Conservation (phyloP, 2,329 filamentous ascomycete species). For the Dactylellina drechsleri region DNA sequence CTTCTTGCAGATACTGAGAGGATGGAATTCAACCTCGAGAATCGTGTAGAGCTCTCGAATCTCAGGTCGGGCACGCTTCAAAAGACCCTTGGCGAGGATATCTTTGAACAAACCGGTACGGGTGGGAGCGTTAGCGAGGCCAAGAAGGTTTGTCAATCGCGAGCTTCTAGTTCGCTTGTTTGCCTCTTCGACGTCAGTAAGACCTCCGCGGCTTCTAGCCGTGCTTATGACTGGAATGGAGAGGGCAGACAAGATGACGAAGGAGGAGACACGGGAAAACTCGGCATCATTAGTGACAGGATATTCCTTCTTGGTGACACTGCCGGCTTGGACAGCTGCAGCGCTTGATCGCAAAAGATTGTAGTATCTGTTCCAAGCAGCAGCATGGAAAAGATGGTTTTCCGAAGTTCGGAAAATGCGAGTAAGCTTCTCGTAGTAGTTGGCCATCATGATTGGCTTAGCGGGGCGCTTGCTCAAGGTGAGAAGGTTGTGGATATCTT, state of each 20-base stretch:
- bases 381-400: constrained; percentile 99
- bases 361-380: constrained; percentile 97
- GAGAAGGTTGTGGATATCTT: constrained; percentile 97
- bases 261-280: constrained; percentile 92
- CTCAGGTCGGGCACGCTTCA: constrained; percentile 91
- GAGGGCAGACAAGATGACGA: constrained; percentile 91
- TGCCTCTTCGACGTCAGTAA: constrained; percentile 96
- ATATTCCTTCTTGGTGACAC: constrained; percentile 93
- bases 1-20: constrained; percentile 97
- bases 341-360: constrained; percentile 93
- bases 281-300: constrained; percentile 88
- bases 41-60: constrained; percentile 99
- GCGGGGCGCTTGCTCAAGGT: constrained; percentile 97
- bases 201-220: constrained; percentile 89
- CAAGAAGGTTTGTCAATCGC: constrained; percentile 91
- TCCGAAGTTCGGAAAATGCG: constrained; percentile 98
- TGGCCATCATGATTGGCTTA: constrained; percentile 99
- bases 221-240: constrained; percentile 99
- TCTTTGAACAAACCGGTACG: constrained; percentile 94
- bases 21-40: constrained; percentile 98
- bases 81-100: constrained; percentile 90
- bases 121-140: constrained; percentile 89
- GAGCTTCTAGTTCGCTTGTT: constrained; percentile 96
- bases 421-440: constrained; percentile 99
- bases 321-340: constrained; percentile 80